Evolutionary conservation across 257 asterid species (phyloP).

Genomic region (Scutellaria galericulata): DNA sequence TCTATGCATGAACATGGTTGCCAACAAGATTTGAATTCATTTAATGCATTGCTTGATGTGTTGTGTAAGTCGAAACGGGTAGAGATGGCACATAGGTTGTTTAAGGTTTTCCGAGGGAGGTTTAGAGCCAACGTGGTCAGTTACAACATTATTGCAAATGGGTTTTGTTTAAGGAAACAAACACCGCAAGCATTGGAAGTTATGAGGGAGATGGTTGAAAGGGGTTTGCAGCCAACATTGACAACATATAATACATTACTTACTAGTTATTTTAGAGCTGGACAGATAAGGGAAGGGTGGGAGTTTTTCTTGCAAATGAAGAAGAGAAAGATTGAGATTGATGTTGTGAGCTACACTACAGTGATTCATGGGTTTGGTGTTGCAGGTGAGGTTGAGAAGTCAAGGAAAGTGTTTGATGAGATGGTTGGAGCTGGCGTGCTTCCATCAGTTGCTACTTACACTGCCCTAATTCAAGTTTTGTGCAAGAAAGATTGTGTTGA

Average conservation of each 20-base stretch:
- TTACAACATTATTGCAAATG: constrained; percentile 75
- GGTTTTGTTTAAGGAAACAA: constrained; percentile 79
- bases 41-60: constrained; percentile 77
- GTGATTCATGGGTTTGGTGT: constrained; percentile 88
- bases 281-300: constrained; percentile 83
- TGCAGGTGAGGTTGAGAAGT: constrained; percentile 71
- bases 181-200: constrained; percentile 72
- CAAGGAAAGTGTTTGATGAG: constrained; percentile 69
- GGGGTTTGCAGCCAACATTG: constrained; percentile 70
- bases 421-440: constrained; percentile 88
- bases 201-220: constrained; percentile 82
- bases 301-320: constrained; percentile 87
- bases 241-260: constrained; percentile 76
- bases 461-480: constrained; percentile 81
- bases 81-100: constrained; percentile 70
- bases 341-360: constrained; percentile 88
- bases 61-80: constrained; percentile 80
- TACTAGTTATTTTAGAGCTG: constrained; percentile 74
- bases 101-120: constrained; percentile 64
- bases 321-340: constrained; percentile 74
- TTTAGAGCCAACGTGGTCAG: constrained; percentile 69
- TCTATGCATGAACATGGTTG: constrained; percentile 94
- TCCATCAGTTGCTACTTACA: constrained; percentile 88
- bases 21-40: constrained; percentile 75
- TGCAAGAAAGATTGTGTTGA: constrained; percentile 87